Evolutionary conservation across 2,329 filamentous ascomycete species (phyloP).

Genomic region (Fusarium albosuccineum): DNA sequence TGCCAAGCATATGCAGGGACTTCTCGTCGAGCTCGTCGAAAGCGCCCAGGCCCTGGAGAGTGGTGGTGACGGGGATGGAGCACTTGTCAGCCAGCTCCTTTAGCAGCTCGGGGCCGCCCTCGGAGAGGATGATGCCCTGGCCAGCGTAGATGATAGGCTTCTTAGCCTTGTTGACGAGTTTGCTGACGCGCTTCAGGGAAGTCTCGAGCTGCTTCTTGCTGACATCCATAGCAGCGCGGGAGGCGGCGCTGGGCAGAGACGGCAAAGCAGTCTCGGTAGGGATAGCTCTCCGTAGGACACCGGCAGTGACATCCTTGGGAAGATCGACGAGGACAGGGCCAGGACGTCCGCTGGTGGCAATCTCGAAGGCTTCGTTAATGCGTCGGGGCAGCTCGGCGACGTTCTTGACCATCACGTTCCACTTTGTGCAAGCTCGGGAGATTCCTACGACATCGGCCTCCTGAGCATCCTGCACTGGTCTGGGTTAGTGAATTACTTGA

Average conservation of each 20-base stretch:
- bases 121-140: conserved; percentile 84
- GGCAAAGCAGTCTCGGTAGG: conserved; percentile 81
- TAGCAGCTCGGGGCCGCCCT: conserved; percentile 83
- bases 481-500: too few species aligned
- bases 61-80: conserved; percentile 94
- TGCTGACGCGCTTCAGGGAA: conserved; percentile 82
- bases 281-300: conserved; percentile 85
- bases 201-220: conserved; percentile 78
- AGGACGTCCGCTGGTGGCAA: conserved; percentile 92
- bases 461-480: conserved; percentile 87
- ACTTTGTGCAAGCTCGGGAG: conserved; percentile 95
- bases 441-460: conserved; percentile 96
- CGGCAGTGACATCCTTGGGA: conserved; percentile 95
- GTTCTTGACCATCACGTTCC: conserved; percentile 99
- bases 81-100: conserved; percentile 91
- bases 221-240: conserved; percentile 78
- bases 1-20: conserved; percentile 97
- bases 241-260: conserved; percentile 86
- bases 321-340: conserved; percentile 96
- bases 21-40: conserved; percentile 95
- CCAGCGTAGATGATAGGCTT: conserved; percentile 97
- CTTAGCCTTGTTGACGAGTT: conserved; percentile 88
- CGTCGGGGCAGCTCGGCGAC: conserved; percentile 91
- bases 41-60: conserved; percentile 90
- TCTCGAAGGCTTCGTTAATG: conserved; percentile 98